Evolutionary conservation across 1,284 basidiomycete genomes (phyloP), one percentile per base, ranked within the genome.

Genomic region (Athelia psychrophila): DNA sequence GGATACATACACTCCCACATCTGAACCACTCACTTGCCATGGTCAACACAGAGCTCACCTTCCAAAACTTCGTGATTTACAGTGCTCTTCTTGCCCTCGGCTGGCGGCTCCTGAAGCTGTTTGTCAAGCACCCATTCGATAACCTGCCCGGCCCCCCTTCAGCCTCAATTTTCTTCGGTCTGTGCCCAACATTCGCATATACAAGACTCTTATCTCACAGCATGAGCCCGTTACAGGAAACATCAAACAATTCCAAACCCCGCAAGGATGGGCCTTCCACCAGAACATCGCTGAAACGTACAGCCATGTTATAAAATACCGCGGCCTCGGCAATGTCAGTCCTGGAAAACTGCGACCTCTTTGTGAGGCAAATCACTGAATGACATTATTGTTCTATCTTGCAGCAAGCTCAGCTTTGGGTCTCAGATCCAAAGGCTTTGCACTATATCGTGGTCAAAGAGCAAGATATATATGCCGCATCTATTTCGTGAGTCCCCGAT

Each of bases 371-470:
- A 30, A 30, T 30, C 27, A 30, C 27, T 30, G 13, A 30, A 30
- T 6, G n/a, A n/a, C n/a, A n/a, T 5, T 5, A 30, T 5, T 13
- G 27, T 30, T 30, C 13, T 13, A 6, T 13, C n/a, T 30, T 30
- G 35, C 45, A 77, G 76, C 59, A 62, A 18, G 63, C 71, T 18
- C 65, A 74, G 10, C 50, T 73, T 0, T 68, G 67, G 27, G 60
- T 71, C 3, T 65, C 62, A 15, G 74, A 77, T 53, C 68, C 73
- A 0, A 65, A 64, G 45, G 71, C 73, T 0, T 51, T 76, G 27
- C 64, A 76, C 38, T 62, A 67, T 40, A 67, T 77, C 18, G 19
- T 75, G 3, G 61, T 76, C 46, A 75, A 76, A 58, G 73, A 67
- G 55, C 66, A 59, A 32, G 52, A 63, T 32, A 49, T 52, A 1